Base-by-base conservation (phyloP, 139 green algal species). In the Bryopsis sp. region DNA sequence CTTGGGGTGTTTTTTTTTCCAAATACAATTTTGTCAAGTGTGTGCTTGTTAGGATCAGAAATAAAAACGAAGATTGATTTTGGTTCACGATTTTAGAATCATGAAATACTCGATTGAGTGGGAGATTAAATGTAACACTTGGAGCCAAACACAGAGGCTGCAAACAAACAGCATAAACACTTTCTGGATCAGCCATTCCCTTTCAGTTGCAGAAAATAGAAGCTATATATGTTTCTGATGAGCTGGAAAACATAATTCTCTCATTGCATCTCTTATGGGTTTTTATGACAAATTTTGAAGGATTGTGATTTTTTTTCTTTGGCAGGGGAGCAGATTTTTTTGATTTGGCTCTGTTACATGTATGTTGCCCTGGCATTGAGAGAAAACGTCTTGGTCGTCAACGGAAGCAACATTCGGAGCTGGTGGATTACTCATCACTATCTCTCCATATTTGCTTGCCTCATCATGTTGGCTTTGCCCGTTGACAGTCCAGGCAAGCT, bases 381-480 rank as follows among this genome's bases (percentile, higher is more conserved):
- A 0, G 94, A 99, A 69, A 93, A 88, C 73, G 90, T 99, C 50
- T 83, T 88, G 60, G 71, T 86, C 61, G 81, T 95, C 35, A 99
- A 99, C 71, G 94, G 94, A 48, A 88, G 71, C 57, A 72, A 86
- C 76, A 99, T 99, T 77, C 79, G 88, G 26, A 47, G 72, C 29
- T 97, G 92, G 91, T 96, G 89, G 91, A 94, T 97, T 58, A 77
- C 84, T 38, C 92, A 97, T 82, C 93, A 98, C 85, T 95, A 93
- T 81, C 92, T 86, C 82, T 85, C 83, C 24, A 82, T 89, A 2
- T 72, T 61, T 3, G 87, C 82, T 37, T 83, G 78, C 39, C 70
- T 96, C 57, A 71, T 93, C 3, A 83, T 95, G 74, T 80, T 98
- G 28, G 88, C 86, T 5, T 82, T 96, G 67, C 89, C 90, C 0